These are phyloP conservation scores for Daldinia caldariorum DNA, from an alignment of 495 filamentous ascomycete genomes.

Conservation along the genomic window DNA sequence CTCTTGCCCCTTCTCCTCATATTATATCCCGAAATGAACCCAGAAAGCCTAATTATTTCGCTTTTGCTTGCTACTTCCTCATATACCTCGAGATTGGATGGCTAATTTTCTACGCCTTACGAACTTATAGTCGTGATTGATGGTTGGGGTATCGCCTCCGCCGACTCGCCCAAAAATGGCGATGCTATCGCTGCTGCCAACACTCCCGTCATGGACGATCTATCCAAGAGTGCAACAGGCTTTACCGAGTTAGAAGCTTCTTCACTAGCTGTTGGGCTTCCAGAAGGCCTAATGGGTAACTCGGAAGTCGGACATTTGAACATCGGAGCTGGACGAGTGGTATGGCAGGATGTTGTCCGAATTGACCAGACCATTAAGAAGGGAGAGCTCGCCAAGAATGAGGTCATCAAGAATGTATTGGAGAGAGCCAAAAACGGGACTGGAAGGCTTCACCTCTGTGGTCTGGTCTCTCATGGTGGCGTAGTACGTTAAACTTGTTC, in stretches of 20 bases:
- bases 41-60: slow-evolving; percentile 53
- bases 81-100: slow-evolving; percentile 63
- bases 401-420: slow-evolving; percentile 80
- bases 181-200: slow-evolving; percentile 94
- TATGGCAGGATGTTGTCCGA: slow-evolving; percentile 99
- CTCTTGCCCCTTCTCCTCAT: slow-evolving; percentile 28
- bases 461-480: slow-evolving; percentile 92
- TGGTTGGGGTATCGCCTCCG: slow-evolving; percentile 91
- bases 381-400: slow-evolving; percentile 77
- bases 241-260: slow-evolving; percentile 93
- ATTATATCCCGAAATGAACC: slow-evolving; percentile 20
- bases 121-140: slow-evolving; percentile 86
- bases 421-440: slow-evolving; percentile 85
- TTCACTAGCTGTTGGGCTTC: slow-evolving; percentile 92
- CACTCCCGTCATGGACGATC: slow-evolving; percentile 89
- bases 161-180: slow-evolving; percentile 79
- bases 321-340: slow-evolving; percentile 96
- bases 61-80: slow-evolving; percentile 57
- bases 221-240: slow-evolving; percentile 77
- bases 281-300: slow-evolving; percentile 98
- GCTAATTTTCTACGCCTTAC: slow-evolving; percentile 62
- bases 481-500: slow-evolving; percentile 65
- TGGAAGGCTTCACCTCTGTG: slow-evolving; percentile 90
- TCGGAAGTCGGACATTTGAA: slow-evolving; percentile 98
- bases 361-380: slow-evolving; percentile 97